Conservation (phyloP, 306 rosid species). For the Prunus kanzakura region DNA sequence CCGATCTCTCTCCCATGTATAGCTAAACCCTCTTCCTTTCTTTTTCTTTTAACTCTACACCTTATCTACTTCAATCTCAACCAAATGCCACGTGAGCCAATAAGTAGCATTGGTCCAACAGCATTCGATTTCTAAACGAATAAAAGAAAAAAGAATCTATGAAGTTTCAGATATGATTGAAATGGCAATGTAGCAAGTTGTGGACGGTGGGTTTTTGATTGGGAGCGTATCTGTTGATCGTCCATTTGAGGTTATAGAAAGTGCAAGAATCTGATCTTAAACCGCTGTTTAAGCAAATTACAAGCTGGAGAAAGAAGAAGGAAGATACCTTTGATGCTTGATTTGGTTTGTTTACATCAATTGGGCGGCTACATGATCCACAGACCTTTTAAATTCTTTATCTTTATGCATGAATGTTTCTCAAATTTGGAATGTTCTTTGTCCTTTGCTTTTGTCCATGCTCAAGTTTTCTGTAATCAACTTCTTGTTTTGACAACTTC, state of each 20-base stretch:
- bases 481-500: not conserved
- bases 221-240: not conserved
- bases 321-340: not conserved
- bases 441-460: not conserved
- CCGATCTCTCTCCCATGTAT: not conserved
- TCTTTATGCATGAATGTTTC: not conserved
- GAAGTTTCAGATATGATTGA: not conserved
- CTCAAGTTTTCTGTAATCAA: not conserved
- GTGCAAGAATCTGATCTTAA: constrained; percentile 17
- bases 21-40: not conserved
- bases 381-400: not conserved
- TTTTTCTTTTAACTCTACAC: not conserved
- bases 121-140: not conserved
- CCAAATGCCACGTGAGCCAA: not conserved
- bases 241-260: not conserved
- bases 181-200: not conserved
- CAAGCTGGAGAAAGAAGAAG: constrained; percentile 2
- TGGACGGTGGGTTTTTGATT: not conserved
- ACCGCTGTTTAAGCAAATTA: constrained; percentile 9
- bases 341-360: constrained; percentile 1
- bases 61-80: not conserved
- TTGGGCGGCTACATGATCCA: constrained; percentile 1
- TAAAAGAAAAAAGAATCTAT: not conserved
- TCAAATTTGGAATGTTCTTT: not conserved
- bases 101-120: not conserved